phyloP scores from a whole-genome alignment of 495 filamentous ascomycete species.

The Podospora fimiseda region DNA sequence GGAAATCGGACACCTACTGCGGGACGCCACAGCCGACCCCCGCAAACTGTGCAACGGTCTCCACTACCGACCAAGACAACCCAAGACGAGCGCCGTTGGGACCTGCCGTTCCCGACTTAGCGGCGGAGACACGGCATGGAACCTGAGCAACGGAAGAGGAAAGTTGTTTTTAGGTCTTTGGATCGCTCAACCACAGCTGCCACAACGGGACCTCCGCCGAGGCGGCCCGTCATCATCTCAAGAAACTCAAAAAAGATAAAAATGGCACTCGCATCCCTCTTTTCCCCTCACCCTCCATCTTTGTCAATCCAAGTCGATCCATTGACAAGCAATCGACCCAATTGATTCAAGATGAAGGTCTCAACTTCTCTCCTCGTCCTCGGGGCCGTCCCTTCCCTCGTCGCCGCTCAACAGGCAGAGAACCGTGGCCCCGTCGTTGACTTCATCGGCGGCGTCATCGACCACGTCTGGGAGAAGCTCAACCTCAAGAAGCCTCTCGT shows the following conservation, averaged over 20 bases:
- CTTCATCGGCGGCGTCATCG: background rate
- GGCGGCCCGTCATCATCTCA: background rate
- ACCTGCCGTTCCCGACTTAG: constrained; percentile 16
- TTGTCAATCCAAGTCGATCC: background rate
- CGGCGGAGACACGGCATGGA: constrained; percentile 4
- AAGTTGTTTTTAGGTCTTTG: constrained; percentile 1
- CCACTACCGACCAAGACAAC: background rate
- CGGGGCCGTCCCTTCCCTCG: constrained; percentile 5
- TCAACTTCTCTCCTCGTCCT: constrained; percentile 6
- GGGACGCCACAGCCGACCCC: background rate
- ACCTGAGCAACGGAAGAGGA: constrained; percentile 1
- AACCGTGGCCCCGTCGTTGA: constrained; percentile 3
- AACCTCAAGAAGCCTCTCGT: constrained; percentile 13
- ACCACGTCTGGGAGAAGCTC: background rate
- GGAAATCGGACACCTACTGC: too few relatives aligned
- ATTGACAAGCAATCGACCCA: background rate
- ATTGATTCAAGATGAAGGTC: constrained; percentile 13
- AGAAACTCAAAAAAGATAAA: background rate
- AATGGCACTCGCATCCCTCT: constrained; percentile 1
- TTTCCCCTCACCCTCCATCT: background rate
- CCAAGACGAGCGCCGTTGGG: background rate
- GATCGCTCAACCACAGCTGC: constrained; percentile 7
- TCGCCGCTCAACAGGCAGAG: too few relatives aligned
- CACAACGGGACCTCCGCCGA: constrained; percentile 10
- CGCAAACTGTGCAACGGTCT: background rate